Percentiles rank a stretch among this genome's conserved stretches.
Evolutionary conservation across 2,329 filamentous ascomycete genomes (phyloP).

Genomic region (Colletotrichum sp.): DNA sequence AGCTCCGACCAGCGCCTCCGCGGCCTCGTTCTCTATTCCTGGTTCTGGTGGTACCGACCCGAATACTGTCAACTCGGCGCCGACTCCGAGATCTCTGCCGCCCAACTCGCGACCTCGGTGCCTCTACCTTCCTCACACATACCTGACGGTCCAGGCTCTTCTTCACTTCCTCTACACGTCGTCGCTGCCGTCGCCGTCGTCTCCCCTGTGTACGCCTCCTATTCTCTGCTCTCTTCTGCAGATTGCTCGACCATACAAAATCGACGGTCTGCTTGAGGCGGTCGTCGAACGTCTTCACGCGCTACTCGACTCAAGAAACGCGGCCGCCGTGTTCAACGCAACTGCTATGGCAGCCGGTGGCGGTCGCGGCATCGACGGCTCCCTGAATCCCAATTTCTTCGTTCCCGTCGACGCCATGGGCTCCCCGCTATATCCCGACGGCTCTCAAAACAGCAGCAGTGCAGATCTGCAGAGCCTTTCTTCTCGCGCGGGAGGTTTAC

Average conservation of each 20-base stretch:
- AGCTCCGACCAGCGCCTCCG: conserved; percentile 47
- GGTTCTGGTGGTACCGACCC: conserved; percentile 43
- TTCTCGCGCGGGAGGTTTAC: conserved; percentile 43
- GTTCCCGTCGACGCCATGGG: conserved; percentile 51
- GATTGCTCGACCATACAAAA: conserved; percentile 88
- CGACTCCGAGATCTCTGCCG: conserved; percentile 62
- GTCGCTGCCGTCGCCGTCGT: conserved; percentile 77
- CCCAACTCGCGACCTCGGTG: conserved; percentile 77
- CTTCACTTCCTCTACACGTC: conserved; percentile 95
- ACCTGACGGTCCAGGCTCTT: conserved; percentile 86
- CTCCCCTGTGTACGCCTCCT: conserved; percentile 87
- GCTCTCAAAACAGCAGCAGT: conserved; percentile 26
- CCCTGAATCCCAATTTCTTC: conserved; percentile 67
- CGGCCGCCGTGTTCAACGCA: conserved; percentile 96
- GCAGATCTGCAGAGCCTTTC: conserved; percentile 33
- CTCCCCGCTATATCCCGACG: conserved; percentile 27
- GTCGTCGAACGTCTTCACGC: conserved; percentile 90
- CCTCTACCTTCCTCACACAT: conserved; percentile 91
- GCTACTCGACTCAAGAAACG: conserved; percentile 89
- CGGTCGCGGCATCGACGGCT: conserved; percentile 79
- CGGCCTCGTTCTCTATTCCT: conserved; percentile 2
- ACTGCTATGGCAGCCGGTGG: conserved; percentile 97
- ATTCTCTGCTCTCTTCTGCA: conserved; percentile 95
- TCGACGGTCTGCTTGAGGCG: conserved; percentile 91
- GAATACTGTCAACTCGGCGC: conserved; percentile 57